Percentiles rank a stretch among this genome's conserved stretches.
These are phyloP conservation scores for Psilocybe cyanescens DNA, from an alignment of 768 basidiomycete species.

Conservation along the genomic window DNA sequence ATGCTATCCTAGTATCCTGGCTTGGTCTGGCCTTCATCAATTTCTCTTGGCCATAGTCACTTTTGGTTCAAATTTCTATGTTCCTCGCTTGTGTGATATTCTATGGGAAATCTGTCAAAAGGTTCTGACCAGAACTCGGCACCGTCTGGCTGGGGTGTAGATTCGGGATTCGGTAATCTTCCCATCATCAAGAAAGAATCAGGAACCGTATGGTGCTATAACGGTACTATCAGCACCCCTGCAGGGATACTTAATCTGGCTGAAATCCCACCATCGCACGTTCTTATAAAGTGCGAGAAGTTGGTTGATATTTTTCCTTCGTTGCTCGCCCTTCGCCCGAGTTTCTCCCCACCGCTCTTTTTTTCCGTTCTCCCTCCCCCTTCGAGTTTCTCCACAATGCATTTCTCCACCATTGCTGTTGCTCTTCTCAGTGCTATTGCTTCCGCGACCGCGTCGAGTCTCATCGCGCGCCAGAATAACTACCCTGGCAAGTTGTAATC, in stretches of 20 bases:
- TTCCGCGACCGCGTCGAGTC: neutral
- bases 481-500: neutral
- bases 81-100: neutral
- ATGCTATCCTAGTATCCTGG: too few species aligned
- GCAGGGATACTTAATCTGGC: neutral
- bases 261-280: neutral
- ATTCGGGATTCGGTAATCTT: neutral
- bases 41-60: neutral
- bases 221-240: neutral
- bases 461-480: neutral
- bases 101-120: neutral
- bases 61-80: neutral
- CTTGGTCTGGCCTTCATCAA: too few species aligned
- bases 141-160: neutral
- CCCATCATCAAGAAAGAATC: neutral
- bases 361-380: neutral
- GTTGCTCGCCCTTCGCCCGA: neutral
- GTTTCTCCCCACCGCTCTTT: neutral
- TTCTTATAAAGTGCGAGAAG: neutral
- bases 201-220: neutral
- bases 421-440: neutral
- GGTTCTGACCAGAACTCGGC: neutral
- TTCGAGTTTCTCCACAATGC: neutral
- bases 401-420: neutral
- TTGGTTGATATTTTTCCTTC: neutral